Conservation (phyloP, 169 alveolate species). For the Eimeria mitis region DNA sequence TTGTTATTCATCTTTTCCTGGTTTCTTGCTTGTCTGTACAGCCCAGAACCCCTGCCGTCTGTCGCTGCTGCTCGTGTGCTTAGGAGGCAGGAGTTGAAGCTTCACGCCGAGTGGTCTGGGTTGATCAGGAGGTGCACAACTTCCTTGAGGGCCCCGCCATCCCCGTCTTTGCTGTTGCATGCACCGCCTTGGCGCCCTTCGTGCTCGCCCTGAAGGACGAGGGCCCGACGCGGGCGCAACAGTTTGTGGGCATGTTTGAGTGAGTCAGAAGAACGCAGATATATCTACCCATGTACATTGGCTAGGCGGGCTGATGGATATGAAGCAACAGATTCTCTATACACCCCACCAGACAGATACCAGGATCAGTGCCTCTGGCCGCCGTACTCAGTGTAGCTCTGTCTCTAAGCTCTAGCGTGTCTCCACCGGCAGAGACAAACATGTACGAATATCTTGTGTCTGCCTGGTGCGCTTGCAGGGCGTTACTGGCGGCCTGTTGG, state of each 20-base stretch:
- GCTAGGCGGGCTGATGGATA: too few species aligned
- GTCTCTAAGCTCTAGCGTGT: too few species aligned
- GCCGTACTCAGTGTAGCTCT: too few species aligned
- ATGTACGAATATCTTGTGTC: neutral
- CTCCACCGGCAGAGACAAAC: too few species aligned
- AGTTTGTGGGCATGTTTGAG: slow-evolving; percentile 38
- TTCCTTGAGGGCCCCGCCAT: slow-evolving; percentile 63
- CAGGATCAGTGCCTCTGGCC: too few species aligned
- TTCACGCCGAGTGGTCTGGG: slow-evolving; percentile 45
- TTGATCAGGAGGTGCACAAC: slow-evolving; percentile 49
- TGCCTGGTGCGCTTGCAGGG: slow-evolving; percentile 2
- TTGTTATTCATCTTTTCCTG: neutral
- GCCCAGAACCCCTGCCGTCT: too few species aligned
- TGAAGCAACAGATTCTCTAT: too few species aligned
- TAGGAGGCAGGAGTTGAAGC: slow-evolving; percentile 77
- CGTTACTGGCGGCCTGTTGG: slow-evolving; percentile 82
- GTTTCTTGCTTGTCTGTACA: too few species aligned
- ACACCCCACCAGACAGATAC: too few species aligned
- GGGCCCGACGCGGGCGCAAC: slow-evolving; percentile 19
- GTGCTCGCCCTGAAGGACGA: slow-evolving; percentile 3
- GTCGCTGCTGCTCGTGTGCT: too few species aligned
- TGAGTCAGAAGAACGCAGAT: neutral
- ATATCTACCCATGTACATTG: neutral
- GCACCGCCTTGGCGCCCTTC: slow-evolving; percentile 58
- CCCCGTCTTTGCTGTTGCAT: slow-evolving; percentile 53